Evolutionary conservation across 495 filamentous ascomycete species (phyloP), one percentile per base, ranked within the genome.

Genomic region (Penicillium waksmanii): DNA sequence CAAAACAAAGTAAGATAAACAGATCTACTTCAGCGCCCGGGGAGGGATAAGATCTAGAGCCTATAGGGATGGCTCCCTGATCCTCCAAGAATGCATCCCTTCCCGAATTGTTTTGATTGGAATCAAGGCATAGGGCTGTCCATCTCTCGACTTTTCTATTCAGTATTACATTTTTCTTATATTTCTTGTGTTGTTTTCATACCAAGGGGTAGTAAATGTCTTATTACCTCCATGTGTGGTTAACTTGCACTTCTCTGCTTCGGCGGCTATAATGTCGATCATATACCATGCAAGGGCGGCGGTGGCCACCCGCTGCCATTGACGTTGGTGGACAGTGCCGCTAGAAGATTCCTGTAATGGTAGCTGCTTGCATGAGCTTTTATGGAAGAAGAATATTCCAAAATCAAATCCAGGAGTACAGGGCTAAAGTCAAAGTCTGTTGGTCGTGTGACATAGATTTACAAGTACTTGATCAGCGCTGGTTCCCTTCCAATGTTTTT

Each of bases 61-160:
- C 52, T 43, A 50, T 53, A 21, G 46, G 33, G 57, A 11, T 21
- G 56, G 34, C 54, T 25, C 17, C n/a, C 25, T 18, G 53, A 56
- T 56, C 43, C 38, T 57, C 17, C 9, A 55, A 49, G 66, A 66
- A 69, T 69, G 67, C 33, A 69, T 67, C 67, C 67, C 67, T 69
- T 67, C 62, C 59, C 64, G 54, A 46, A 25, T 34, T 66, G 58
- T 62, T 62, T 62, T 35, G 58, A 42, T 38, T 5, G 13, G 35
- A 47, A 58, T 33, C 53, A 59, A 56, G 53, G 51, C 49, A 38
- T 66, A 66, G 56, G 58, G 61, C 56, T 61, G 33, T 13, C 11
- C 38, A 48, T 33, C 42, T 17, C 15, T 49, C 23, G n/a, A 48
- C 7, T 47, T 18, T 36, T 25, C 4, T 31, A 33, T 48, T 55